phyloP scores from a whole-genome alignment of 352 stramenopile species.

The Bremia lactucae region DNA sequence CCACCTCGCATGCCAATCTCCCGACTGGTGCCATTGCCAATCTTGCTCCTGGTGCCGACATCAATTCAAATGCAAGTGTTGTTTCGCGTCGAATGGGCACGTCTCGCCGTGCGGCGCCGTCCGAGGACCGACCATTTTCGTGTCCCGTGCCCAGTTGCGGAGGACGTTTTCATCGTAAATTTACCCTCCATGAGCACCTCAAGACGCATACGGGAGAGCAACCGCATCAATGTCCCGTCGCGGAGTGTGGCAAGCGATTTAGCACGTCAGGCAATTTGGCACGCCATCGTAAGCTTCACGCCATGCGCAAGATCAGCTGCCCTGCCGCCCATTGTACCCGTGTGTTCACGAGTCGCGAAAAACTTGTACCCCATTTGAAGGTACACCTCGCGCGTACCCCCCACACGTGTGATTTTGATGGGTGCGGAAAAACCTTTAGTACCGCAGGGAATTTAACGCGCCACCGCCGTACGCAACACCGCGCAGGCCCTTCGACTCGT shows the following conservation, averaged over 20 bases:
- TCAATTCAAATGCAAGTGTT: constrained; percentile 5
- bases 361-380: constrained; percentile 37
- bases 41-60: constrained; percentile 16
- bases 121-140: constrained; percentile 21
- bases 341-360: constrained; percentile 35
- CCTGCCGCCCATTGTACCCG: constrained; percentile 30
- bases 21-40: constrained; percentile 17
- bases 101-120: constrained; percentile 22
- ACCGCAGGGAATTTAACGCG: constrained; percentile 52
- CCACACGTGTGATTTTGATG: constrained; percentile 39
- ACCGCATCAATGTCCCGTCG: constrained; percentile 49
- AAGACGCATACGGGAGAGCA: constrained; percentile 82
- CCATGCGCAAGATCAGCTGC: constrained; percentile 32
- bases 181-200: constrained; percentile 67
- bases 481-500: constrained; percentile 9
- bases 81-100: constrained; percentile 5
- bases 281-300: constrained; percentile 39
- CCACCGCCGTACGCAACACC: constrained; percentile 50
- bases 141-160: constrained; percentile 32
- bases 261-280: constrained; percentile 51
- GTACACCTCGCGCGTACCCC: constrained; percentile 39
- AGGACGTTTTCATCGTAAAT: constrained; percentile 64
- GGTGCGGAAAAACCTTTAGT: constrained; percentile 51
- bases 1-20: constrained; percentile 20
- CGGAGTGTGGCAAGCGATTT: constrained; percentile 48